These are phyloP conservation scores for Jaenimonas drosophilae DNA, from an alignment of 208 protist species.

Conservation along the genomic window DNA sequence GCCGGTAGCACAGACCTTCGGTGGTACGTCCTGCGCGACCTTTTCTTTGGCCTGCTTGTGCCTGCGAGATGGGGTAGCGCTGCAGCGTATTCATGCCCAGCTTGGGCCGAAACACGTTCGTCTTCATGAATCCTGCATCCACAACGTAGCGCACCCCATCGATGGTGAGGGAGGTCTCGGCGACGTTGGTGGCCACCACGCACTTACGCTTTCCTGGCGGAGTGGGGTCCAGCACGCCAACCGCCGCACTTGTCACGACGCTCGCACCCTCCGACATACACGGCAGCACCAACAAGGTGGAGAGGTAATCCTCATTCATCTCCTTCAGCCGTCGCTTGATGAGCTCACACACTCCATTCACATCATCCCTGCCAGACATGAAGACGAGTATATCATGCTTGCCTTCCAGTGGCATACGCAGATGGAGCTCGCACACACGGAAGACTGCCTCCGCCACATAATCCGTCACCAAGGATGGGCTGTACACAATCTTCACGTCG, in stretches of 20 bases:
- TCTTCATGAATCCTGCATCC: conserved; percentile 97
- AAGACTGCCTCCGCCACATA: conserved; percentile 78
- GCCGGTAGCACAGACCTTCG: conserved; percentile 90
- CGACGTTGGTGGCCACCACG: conserved; percentile 99
- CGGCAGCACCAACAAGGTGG: conserved; percentile 79
- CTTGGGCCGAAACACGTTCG: conserved; percentile 98
- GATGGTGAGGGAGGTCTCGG: conserved; percentile 99
- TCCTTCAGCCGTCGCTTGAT: conserved; percentile 80
- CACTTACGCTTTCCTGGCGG: conserved; percentile 93
- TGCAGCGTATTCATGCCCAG: conserved; percentile 96
- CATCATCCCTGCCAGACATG: conserved; percentile 97
- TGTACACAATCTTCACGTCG: conserved; percentile 68
- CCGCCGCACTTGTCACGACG: conserved; percentile 42
- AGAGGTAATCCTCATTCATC: conserved; percentile 90
- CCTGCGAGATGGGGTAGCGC: conserved; percentile 94
- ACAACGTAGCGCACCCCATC: conserved; percentile 95
- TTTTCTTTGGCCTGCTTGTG: conserved; percentile 95
- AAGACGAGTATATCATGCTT: conserved; percentile 98
- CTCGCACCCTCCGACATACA: conserved; percentile 88
- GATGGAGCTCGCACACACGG: conserved; percentile 79
- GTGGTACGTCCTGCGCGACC: conserved; percentile 97
- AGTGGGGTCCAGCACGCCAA: conserved; percentile 93
- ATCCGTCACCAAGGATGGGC: conserved; percentile 76
- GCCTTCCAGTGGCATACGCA: conserved; percentile 64
- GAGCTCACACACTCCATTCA: conserved; percentile 89